Conservation (phyloP, 208 protist genomes). For the Hexamita inflata region DNA sequence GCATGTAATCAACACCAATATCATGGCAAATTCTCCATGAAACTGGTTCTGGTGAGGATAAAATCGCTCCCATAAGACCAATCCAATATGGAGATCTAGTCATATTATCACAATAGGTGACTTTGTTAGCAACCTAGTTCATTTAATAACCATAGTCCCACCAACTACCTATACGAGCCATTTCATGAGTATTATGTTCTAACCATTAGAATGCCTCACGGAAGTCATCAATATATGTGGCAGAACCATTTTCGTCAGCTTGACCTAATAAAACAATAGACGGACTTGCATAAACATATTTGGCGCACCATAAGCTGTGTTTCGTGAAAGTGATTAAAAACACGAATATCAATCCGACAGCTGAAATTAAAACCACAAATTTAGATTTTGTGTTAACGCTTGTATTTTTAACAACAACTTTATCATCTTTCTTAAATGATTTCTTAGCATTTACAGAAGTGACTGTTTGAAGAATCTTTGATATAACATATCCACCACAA, state of each 20-base stretch:
- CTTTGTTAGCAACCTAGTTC: conserved; percentile 31
- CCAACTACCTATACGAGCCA: conserved; percentile 30
- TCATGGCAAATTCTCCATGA: conserved; percentile 25
- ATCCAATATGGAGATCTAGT: conserved; percentile 41
- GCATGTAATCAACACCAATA: conserved; percentile 37
- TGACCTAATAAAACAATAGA: conserved; percentile 43
- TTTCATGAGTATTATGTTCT: conserved; percentile 29
- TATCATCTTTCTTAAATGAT: neutral
- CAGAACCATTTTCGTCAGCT: neutral
- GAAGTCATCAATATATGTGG: conserved; percentile 38
- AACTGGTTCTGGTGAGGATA: conserved; percentile 27
- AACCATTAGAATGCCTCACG: conserved; percentile 40
- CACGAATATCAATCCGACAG: neutral
- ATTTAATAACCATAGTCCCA: conserved; percentile 44
- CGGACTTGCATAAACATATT: conserved; percentile 64
- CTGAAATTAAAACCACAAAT: neutral
- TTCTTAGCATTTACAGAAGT: neutral
- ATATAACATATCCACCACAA: conserved; percentile 56
- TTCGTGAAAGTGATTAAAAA: conserved; percentile 27
- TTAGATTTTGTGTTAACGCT: neutral
- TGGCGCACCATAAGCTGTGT: conserved; percentile 51
- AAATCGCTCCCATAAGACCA: conserved; percentile 27
- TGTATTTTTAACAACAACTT: neutral
- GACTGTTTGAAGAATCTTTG: conserved; percentile 34
- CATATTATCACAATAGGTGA: conserved; percentile 36